These are phyloP conservation scores for Phytophthora pseudosyringae DNA, from an alignment of 352 stramenopile genomes.

Conservation along the genomic window DNA sequence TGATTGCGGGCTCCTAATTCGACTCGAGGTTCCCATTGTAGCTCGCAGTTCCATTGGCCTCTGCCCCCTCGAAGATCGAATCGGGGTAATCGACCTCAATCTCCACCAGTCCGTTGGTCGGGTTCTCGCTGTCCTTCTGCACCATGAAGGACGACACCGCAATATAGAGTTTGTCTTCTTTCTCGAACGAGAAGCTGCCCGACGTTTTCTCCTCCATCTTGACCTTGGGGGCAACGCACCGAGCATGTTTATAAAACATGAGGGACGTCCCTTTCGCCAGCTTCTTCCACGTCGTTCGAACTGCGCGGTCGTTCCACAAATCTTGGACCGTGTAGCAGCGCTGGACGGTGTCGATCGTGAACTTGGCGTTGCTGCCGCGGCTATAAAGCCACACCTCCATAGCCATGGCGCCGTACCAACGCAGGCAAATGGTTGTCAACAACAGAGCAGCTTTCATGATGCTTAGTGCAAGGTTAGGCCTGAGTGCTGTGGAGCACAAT, in stretches of 20 bases:
- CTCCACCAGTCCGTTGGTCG: constrained; percentile 7
- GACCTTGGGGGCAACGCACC: constrained; percentile 8
- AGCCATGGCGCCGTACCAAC: constrained; percentile 1
- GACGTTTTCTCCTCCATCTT: constrained; percentile 5
- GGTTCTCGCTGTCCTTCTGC: constrained; percentile 7
- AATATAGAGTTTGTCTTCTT: constrained; percentile 18
- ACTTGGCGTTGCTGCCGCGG: constrained; percentile 24
- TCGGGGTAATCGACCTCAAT: constrained; percentile 16
- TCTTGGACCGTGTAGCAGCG: constrained; percentile 28
- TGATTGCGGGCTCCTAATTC: not conserved
- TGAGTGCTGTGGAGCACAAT: constrained; percentile 10
- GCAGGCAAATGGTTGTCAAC: constrained; percentile 6
- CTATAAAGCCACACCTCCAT: constrained; percentile 33
- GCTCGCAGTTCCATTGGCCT: not conserved
- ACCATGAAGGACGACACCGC: constrained; percentile 32
- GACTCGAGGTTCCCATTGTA: not conserved
- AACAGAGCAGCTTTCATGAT: constrained; percentile 6
- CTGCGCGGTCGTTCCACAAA: constrained; percentile 28
- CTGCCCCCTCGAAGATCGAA: not conserved
- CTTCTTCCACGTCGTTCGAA: constrained; percentile 24
- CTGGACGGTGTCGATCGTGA: constrained; percentile 20
- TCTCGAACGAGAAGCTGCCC: constrained; percentile 26
- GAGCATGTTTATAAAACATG: constrained; percentile 18
- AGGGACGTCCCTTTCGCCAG: constrained; percentile 11
- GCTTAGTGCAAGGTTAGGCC: not conserved